Percentiles rank a stretch among this genome's conserved stretches.
Conservation (phyloP, 2,329 filamentous ascomycete genomes). For the Dissoconium aciculare region DNA sequence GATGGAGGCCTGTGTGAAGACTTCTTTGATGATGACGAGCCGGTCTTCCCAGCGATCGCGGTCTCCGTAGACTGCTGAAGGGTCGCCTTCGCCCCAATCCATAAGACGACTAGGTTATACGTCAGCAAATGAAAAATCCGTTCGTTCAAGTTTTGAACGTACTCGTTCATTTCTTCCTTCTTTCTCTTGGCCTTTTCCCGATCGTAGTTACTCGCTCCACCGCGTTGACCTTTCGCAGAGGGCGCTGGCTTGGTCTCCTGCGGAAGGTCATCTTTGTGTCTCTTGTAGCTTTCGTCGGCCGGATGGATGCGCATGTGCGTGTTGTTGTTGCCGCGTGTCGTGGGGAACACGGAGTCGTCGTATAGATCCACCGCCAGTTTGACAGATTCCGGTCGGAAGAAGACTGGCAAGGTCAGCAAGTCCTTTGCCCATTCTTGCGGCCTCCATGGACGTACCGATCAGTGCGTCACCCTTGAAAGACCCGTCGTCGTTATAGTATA, state of each 20-base stretch:
- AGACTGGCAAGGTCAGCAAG: constrained; percentile 38
- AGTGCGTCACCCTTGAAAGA: constrained; percentile 88
- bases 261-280: constrained; percentile 48
- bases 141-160: constrained; percentile 11
- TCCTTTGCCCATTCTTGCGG: not conserved
- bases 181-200: constrained; percentile 74
- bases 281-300: constrained; percentile 87
- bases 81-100: constrained; percentile 89
- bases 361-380: constrained; percentile 66
- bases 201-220: constrained; percentile 34
- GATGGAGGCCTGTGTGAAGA: constrained; percentile 55
- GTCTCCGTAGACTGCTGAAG: constrained; percentile 19
- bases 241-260: constrained; percentile 29
- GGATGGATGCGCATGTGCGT: constrained; percentile 24
- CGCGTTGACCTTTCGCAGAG: constrained; percentile 2
- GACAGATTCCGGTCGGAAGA: constrained; percentile 91
- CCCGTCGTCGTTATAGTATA: constrained; percentile 70
- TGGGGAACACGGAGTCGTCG: constrained; percentile 64
- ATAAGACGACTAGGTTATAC: constrained; percentile 55
- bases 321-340: constrained; percentile 46
- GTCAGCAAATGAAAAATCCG: constrained; percentile 4
- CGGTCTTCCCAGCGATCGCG: constrained; percentile 42
- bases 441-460: constrained; percentile 30
- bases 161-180: constrained; percentile 70
- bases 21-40: constrained; percentile 74